Evolutionary conservation across 2,329 filamentous ascomycete genomes (phyloP).

Genomic region (Achaetomium macrosporum): DNA sequence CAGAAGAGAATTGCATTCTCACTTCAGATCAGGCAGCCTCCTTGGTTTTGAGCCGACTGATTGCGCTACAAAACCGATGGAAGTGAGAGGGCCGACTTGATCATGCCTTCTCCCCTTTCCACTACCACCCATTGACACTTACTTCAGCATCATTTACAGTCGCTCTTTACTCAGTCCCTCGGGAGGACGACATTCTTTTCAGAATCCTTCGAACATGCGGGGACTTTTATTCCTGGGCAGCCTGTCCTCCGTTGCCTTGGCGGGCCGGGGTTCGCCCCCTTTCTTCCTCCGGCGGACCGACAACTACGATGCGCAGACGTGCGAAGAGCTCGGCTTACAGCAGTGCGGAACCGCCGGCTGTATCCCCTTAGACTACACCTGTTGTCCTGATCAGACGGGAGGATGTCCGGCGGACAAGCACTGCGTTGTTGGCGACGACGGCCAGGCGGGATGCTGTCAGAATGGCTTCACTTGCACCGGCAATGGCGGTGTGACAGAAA

Average conservation of each 20-base stretch:
- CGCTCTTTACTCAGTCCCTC: slow-evolving; percentile 5
- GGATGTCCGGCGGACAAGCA: not conserved
- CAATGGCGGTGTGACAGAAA: slow-evolving; percentile 2
- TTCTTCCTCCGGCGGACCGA: slow-evolving; percentile 6
- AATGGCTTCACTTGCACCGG: slow-evolving; percentile 6
- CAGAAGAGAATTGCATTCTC: not conserved
- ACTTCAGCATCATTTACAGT: slow-evolving; percentile 3
- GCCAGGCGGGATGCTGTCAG: slow-evolving; percentile 9
- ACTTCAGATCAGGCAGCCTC: not conserved
- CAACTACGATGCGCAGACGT: not conserved
- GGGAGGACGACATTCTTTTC: slow-evolving; percentile 5
- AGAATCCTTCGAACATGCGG: slow-evolving; percentile 7
- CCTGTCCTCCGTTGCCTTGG: slow-evolving; percentile 14
- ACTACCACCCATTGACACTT: not conserved
- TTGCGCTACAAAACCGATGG: not conserved
- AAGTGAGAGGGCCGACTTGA: not conserved
- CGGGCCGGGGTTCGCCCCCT: not conserved
- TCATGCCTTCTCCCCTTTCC: not conserved
- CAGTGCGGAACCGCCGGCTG: slow-evolving; percentile 11
- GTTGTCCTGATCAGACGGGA: slow-evolving; percentile 6
- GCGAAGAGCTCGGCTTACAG: slow-evolving; percentile 5
- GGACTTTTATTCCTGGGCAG: slow-evolving; percentile 17
- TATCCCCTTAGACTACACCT: slow-evolving; percentile 5
- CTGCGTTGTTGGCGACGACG: slow-evolving; percentile 7
- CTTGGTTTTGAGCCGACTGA: not conserved